These are phyloP conservation scores for Phytophthora megakarya DNA, from an alignment of 352 stramenopile species.

Conservation along the genomic window DNA sequence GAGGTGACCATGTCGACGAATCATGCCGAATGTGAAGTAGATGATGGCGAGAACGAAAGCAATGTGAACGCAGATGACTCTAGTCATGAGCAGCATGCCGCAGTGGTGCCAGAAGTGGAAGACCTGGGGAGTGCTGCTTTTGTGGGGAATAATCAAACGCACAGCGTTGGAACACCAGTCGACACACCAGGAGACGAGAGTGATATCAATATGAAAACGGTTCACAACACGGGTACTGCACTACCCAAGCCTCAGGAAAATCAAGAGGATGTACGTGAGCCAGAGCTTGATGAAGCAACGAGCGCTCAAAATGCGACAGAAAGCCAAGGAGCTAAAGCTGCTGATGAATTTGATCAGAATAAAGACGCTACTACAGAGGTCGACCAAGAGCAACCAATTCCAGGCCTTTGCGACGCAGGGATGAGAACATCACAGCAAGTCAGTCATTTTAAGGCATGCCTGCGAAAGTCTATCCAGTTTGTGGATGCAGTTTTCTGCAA, in stretches of 20 bases:
- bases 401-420: constrained; percentile 59
- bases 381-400: constrained; percentile 30
- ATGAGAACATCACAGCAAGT: constrained; percentile 50
- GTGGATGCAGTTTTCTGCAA: constrained; percentile 65
- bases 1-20: background rate
- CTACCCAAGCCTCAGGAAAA: background rate
- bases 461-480: constrained; percentile 62
- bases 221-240: too few species aligned
- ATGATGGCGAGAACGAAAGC: background rate
- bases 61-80: background rate
- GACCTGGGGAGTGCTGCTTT: background rate
- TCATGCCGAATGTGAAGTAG: background rate
- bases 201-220: background rate
- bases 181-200: too few species aligned
- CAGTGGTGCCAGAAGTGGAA: background rate
- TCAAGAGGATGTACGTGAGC: background rate
- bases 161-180: background rate
- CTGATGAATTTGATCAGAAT: background rate
- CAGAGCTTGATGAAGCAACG: background rate
- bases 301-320: background rate
- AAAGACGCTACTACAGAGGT: constrained; percentile 4
- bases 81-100: background rate
- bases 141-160: background rate
- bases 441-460: constrained; percentile 56
- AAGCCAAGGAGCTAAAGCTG: background rate